A percentile compares a stretch with the other conserved stretches of the same genome.
Conservation (phyloP, 2,329 filamentous ascomycete genomes). For the Stachybotrys chartarum region DNA sequence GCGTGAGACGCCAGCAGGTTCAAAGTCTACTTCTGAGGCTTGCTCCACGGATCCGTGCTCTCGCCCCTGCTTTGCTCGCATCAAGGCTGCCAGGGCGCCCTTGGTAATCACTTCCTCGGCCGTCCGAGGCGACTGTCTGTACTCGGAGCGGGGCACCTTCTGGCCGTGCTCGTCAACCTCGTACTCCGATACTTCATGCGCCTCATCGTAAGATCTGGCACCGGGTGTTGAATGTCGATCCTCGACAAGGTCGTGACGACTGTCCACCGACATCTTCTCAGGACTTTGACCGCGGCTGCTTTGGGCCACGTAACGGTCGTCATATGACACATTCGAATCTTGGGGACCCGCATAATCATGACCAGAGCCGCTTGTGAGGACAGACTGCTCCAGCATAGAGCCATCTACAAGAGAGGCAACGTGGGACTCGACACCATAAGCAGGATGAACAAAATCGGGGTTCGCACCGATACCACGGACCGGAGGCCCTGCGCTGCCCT, state of each 20-base stretch:
- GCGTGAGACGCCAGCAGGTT: conserved; percentile 45
- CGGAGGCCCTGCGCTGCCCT: conserved; percentile 55
- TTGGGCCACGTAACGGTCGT: conserved; percentile 20
- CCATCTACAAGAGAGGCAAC: conserved; percentile 83
- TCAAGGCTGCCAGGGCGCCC: conserved; percentile 46
- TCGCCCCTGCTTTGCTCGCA: conserved; percentile 40
- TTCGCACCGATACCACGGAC: conserved; percentile 66
- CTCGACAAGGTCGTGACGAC: conserved; percentile 28
- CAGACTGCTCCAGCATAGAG: conserved; percentile 60
- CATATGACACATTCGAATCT: conserved; percentile 28
- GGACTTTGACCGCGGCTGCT: conserved; percentile 30
- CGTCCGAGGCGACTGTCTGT: conserved; percentile 44
- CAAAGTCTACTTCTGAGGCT: conserved; percentile 29
- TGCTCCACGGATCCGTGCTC: conserved; percentile 21
- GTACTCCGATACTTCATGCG: conserved; percentile 46
- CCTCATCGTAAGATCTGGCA: conserved; percentile 28
- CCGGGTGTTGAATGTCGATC: conserved; percentile 33
- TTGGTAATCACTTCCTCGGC: conserved; percentile 52
- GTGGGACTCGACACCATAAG: conserved; percentile 72
- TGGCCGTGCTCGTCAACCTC: conserved; percentile 51
- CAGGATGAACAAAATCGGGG: conserved; percentile 67
- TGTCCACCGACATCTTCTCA: conserved; percentile 33
- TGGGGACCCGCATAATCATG: conserved; percentile 34
- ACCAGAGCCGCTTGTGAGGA: conserved; percentile 55
- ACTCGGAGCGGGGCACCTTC: conserved; percentile 40